Conservation (phyloP, 306 rosid species). For the Canavalia gladiata region DNA sequence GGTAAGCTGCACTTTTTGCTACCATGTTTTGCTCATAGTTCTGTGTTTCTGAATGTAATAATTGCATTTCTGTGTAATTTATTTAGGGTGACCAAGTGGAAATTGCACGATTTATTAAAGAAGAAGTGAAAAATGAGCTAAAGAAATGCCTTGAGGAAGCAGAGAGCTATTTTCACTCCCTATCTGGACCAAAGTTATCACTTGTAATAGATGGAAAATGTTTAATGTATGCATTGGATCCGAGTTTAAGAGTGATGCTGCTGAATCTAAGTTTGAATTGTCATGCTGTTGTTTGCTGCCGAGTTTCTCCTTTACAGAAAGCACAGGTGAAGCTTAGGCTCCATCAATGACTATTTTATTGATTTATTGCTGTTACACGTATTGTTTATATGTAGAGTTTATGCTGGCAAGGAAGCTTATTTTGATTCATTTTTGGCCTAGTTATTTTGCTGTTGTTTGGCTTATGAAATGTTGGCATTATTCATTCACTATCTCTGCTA, state of each 20-base stretch:
- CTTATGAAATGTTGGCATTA: conserved; percentile 29
- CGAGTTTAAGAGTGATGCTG: conserved; percentile 83
- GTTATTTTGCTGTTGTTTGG: conserved; percentile 23
- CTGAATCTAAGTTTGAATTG: conserved; percentile 92
- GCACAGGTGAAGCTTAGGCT: conserved; percentile 79
- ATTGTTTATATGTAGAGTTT: conserved; percentile 11
- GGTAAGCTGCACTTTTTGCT: conserved; percentile 60
- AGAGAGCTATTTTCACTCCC: conserved; percentile 60
- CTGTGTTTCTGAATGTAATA: conserved; percentile 21
- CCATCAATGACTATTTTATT: conserved; percentile 18
- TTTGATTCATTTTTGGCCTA: conserved; percentile 33
- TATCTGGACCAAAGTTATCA: conserved; percentile 82
- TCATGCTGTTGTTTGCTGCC: conserved; percentile 94
- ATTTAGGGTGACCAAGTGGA: conserved; percentile 95
- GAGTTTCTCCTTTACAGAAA: conserved; percentile 98
- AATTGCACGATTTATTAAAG: conserved; percentile 85
- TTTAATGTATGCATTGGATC: conserved; percentile 95
- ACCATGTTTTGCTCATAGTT: conserved; percentile 27
- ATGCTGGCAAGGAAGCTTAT: conserved; percentile 35
- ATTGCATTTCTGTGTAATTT: conserved; percentile 33
- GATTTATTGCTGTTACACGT: conserved; percentile 10
- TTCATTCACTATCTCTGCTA: conserved; percentile 44
- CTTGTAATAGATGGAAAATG: conserved; percentile 98
- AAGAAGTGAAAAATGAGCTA: conserved; percentile 80
- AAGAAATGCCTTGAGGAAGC: conserved; percentile 85